Evolutionary conservation across 2,329 filamentous ascomycete species (phyloP).

Genomic region (Pseudogymnoascus pannorum): DNA sequence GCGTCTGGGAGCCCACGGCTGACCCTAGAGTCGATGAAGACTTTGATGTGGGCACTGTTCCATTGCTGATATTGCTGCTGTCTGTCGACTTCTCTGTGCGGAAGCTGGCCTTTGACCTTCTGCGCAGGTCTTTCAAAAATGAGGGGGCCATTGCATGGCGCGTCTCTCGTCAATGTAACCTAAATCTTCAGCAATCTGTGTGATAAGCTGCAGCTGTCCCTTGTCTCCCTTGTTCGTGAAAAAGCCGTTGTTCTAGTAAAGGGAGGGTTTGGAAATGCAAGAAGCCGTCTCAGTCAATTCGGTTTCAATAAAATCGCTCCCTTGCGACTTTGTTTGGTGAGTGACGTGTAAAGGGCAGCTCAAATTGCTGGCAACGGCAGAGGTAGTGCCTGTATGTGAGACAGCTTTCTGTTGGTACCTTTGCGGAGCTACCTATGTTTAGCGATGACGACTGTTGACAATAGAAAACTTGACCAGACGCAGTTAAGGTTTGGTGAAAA

Average conservation of each 20-base stretch:
- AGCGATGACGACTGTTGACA: constrained; percentile 1
- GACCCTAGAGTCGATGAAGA: constrained; percentile 56
- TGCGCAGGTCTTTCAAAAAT: constrained; percentile 70
- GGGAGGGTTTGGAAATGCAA: background rate
- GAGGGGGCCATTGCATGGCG: constrained; percentile 45
- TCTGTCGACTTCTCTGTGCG: constrained; percentile 56
- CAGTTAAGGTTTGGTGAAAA: constrained; percentile 1
- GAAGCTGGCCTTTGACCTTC: constrained; percentile 70
- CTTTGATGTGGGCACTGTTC: constrained; percentile 55
- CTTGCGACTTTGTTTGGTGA: background rate
- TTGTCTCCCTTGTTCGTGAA: background rate
- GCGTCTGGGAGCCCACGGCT: constrained; percentile 59
- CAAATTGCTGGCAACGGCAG: background rate
- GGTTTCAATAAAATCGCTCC: background rate
- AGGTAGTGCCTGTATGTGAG: background rate
- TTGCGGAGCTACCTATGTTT: constrained; percentile 4
- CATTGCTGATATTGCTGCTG: constrained; percentile 50
- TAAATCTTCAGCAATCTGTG: background rate
- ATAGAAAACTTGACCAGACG: background rate
- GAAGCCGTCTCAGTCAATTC: background rate
- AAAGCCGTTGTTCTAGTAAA: background rate
- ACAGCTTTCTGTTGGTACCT: background rate
- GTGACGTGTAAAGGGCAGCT: background rate
- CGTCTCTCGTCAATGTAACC: background rate
- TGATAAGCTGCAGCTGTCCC: background rate